Percentiles rank a stretch among this genome's conserved stretches.
Evolutionary conservation across 2,329 filamentous ascomycete species (phyloP).

Genomic region (Rutstroemia sp.): DNA sequence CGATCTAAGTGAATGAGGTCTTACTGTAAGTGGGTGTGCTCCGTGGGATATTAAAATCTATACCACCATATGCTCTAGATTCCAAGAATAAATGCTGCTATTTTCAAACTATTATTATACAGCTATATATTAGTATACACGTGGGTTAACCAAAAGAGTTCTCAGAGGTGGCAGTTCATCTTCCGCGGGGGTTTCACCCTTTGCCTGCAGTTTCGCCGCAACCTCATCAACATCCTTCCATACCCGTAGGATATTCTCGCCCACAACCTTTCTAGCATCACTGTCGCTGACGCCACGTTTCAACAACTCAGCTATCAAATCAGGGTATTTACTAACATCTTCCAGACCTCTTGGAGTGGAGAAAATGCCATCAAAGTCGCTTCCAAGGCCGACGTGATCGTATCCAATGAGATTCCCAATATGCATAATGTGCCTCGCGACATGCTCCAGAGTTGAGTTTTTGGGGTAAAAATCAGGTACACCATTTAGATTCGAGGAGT

Average conservation of each 20-base stretch:
- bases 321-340: slow-evolving; percentile 78
- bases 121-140: no score
- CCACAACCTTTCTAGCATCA: slow-evolving; percentile 68
- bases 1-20: no score
- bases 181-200: slow-evolving; percentile 40
- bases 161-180: slow-evolving; percentile 36
- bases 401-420: slow-evolving; percentile 81
- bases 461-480: slow-evolving; percentile 60
- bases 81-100: no score
- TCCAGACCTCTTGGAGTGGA: slow-evolving; percentile 66
- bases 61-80: no score
- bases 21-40: no score
- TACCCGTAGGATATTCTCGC: slow-evolving; percentile 75
- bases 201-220: slow-evolving; percentile 55
- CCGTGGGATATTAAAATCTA: no score
- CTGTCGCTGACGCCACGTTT: slow-evolving; percentile 64
- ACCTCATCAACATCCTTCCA: slow-evolving; percentile 74
- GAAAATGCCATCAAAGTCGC: slow-evolving; percentile 78
- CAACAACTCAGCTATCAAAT: slow-evolving; percentile 68
- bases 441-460: slow-evolving; percentile 68
- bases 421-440: slow-evolving; percentile 73
- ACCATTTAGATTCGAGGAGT: slow-evolving; percentile 50
- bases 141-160: no score
- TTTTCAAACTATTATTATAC: no score
- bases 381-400: slow-evolving; percentile 80